Base-by-base conservation (phyloP, 257 asterid species). In the Misopates orontium region DNA sequence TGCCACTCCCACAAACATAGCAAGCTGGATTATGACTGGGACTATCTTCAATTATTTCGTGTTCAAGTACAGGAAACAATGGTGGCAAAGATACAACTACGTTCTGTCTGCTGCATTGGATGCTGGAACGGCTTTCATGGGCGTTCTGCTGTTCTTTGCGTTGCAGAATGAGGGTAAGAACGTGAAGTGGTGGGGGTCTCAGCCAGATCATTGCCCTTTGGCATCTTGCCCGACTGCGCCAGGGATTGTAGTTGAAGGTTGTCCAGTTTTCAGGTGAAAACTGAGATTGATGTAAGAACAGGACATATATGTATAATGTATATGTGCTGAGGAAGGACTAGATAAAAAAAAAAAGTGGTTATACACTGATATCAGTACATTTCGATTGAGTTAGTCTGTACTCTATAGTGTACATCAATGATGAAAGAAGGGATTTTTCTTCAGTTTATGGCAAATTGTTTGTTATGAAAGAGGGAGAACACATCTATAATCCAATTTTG, bases 101-200 rank as follows among this genome's bases (percentile, higher is more conserved):
- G 95, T 92, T 21, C 78, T 92, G 8, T 92, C 98, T 8, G 98
- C 96, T 19, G 96, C 97, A 48, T 58, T 92, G 78, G 97, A 92
- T 67, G 96, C 98, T 10, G 98, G 98, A 10, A 89, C 97, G 0
- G 98, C 98, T 39, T 89, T 92, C 77, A 92, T 92, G 98, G 98
- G 89, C 0, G 98, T 91, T 22, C 66, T 89, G 20, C 25, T 91
- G 82, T 91, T 88, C 32, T 86, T 91, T 0, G 91, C 87, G 3
- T 68, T 92, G 75, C 93, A 87, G 62, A 92, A 87, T 13, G 83
- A 84, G 77, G 93, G 94, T 4, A 81, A 65, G 60, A 78, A 79
- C 10, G 73, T 92, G 70, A 87, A 85, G 22, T 92, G 98, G 98
- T 92, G 97, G 98, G 98, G 98, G 11, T 73, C 95, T 0, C 51